phyloP scores from a whole-genome alignment of 352 stramenopile genomes.

The Phytopythium oedochilum region DNA sequence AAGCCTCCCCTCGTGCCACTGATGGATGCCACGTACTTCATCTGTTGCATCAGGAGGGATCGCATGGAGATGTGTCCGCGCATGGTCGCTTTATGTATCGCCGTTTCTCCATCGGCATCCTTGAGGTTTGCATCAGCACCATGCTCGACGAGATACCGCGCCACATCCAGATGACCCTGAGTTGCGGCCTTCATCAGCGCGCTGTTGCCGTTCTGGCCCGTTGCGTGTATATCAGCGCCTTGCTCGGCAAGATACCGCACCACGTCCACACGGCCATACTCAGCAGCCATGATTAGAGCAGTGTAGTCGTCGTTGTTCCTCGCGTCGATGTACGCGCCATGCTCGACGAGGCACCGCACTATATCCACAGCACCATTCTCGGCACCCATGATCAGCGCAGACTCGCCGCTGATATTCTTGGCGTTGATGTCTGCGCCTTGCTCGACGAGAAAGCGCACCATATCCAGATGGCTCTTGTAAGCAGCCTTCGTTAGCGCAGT shows the following conservation, averaged over 20 bases:
- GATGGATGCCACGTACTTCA: background rate
- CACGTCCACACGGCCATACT: background rate
- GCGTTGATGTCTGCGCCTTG: background rate
- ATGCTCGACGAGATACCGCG: too few relatives aligned
- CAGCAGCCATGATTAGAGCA: background rate
- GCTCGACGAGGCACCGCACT: background rate
- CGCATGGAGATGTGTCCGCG: too few relatives aligned
- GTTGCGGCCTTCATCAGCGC: too few relatives aligned
- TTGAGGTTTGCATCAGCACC: too few relatives aligned
- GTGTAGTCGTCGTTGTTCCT: background rate
- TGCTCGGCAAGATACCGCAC: background rate
- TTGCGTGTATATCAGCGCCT: background rate
- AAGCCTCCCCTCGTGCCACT: background rate
- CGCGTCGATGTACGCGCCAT: background rate
- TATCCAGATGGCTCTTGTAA: background rate
- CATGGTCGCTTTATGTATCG: too few relatives aligned
- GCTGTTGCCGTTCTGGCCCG: too few relatives aligned
- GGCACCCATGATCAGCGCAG: background rate
- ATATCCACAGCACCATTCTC: background rate
- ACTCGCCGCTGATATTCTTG: too few relatives aligned
- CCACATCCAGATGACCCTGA: too few relatives aligned
- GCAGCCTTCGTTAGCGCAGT: background rate
- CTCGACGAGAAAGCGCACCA: background rate
- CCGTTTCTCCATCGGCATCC: too few relatives aligned
- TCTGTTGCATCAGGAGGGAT: background rate